Base-by-base conservation (phyloP, 2,329 filamentous ascomycete genomes). In the Penicillium capsulatum region DNA sequence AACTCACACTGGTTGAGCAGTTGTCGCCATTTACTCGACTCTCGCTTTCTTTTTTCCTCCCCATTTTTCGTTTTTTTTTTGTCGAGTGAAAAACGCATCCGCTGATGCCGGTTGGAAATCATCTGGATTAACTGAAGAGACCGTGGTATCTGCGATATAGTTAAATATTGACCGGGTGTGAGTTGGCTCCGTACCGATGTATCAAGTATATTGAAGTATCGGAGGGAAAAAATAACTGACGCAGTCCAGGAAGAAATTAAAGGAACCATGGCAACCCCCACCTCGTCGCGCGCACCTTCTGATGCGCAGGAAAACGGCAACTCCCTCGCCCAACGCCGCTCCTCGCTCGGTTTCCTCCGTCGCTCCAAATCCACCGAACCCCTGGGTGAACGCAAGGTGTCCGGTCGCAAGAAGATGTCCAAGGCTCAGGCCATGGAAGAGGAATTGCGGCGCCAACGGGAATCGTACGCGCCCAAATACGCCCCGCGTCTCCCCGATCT, bases 331-430 rank as follows among this genome's bases (percentile, higher is more conserved):
- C 42, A 35, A 5, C 70, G 72, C 53, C 69, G 72, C 44, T 68
- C 73, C 30, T 75, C 72, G 36, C 66, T 78, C 42, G 74, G 73
- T 19, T 76, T 86, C 59, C 74, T 85, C 47, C 76, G 80, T 65
- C 78, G 82, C 53, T 77, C 76, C 60, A 85, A 84, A 61, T 84
- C 81, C 42, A 76, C 76, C 44, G 81, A 86, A 45, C 64, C 60
- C 50, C 62, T 84, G 42, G 74, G 73, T 53, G 78, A 77, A 53
- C 71, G 70, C 49, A 72, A 71, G 63, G 32, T 55, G 11, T 65
- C 61, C 14, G 53, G 54, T 30, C 62, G 57, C 54, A 68, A 62
- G 47, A 67, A 60, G 51, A 61, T 62, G 53, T 50, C 58, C 36
- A 66, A 65, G 38, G 50, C 62, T 13, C 61, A 66, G 45, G 51